Conservation (phyloP, 75 land plant species). For the Cupressus sempervirens region DNA sequence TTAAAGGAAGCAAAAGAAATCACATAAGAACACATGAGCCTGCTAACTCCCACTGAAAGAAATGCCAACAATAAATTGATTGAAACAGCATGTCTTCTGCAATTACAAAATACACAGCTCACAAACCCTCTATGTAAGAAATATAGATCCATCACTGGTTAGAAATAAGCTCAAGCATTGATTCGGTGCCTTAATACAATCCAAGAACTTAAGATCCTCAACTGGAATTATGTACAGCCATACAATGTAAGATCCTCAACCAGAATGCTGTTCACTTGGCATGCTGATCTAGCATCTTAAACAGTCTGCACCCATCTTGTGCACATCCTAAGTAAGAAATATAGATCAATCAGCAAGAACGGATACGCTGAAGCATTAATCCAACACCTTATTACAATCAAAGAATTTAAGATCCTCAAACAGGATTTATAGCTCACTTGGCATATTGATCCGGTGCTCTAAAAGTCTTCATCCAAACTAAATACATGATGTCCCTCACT, state of each 20-base stretch:
- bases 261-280: neutral
- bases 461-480: slow-evolving; percentile 73
- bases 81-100: neutral
- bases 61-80: neutral
- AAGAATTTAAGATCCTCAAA: neutral
- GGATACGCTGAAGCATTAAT: neutral
- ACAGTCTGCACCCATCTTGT: slow-evolving; percentile 61
- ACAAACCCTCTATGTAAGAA: neutral
- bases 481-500: slow-evolving; percentile 52
- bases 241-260: neutral
- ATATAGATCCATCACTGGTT: neutral
- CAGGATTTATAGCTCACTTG: neutral
- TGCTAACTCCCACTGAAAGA: neutral
- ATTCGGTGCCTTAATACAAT: too few relatives aligned
- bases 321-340: neutral
- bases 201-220: neutral
- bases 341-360: neutral
- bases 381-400: neutral
- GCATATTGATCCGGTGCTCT: neutral
- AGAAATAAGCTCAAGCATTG: neutral
- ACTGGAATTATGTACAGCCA: neutral
- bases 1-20: neutral
- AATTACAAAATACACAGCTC: neutral
- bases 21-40: neutral
- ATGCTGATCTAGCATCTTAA: slow-evolving; percentile 3